phyloP scores from a whole-genome alignment of 2,329 filamentous ascomycete genomes.

The Diaporthe sp. region DNA sequence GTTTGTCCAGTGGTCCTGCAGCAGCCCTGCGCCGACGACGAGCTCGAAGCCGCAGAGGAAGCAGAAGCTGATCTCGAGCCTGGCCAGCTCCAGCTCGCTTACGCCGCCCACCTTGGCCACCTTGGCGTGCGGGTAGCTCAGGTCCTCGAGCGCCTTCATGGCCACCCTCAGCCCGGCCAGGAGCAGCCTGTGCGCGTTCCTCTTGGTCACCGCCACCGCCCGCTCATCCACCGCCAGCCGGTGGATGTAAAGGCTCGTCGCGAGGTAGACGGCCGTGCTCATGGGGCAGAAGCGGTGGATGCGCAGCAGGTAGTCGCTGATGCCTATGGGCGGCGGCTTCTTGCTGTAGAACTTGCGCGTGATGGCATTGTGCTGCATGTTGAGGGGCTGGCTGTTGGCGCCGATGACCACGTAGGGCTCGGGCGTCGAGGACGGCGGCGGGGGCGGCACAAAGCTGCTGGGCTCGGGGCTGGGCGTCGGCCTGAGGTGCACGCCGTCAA shows the following conservation, averaged over 20 bases:
- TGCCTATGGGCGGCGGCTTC: conserved; percentile 82
- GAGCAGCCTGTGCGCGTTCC: conserved; percentile 89
- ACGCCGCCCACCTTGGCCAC: conserved; percentile 92
- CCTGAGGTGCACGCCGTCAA: conserved; percentile 69
- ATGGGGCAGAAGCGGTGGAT: conserved; percentile 94
- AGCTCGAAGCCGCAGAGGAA: conserved; percentile 89
- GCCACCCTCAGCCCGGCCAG: conserved; percentile 88
- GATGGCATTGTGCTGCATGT: conserved; percentile 86
- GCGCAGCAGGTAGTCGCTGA: conserved; percentile 87
- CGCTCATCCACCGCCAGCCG: conserved; percentile 83
- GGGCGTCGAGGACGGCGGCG: conserved; percentile 48
- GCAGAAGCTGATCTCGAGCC: conserved; percentile 90
- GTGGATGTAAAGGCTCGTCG: conserved; percentile 89
- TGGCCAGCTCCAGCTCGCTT: conserved; percentile 82
- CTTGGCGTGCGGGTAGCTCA: conserved; percentile 86
- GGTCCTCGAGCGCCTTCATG: conserved; percentile 95
- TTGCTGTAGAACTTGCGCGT: conserved; percentile 96
- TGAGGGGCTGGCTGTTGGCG: conserved; percentile 79
- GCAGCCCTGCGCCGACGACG: conserved; percentile 69
- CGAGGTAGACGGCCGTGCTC: conserved; percentile 93
- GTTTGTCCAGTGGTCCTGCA: conserved; percentile 77
- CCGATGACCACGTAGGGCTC: conserved; percentile 73
- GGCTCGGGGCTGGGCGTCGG: conserved; percentile 47
- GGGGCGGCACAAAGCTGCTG: conserved; percentile 42
- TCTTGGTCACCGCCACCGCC: conserved; percentile 82